Conservation (phyloP, 768 basidiomycete species). For the Rubroboletus satanas region DNA sequence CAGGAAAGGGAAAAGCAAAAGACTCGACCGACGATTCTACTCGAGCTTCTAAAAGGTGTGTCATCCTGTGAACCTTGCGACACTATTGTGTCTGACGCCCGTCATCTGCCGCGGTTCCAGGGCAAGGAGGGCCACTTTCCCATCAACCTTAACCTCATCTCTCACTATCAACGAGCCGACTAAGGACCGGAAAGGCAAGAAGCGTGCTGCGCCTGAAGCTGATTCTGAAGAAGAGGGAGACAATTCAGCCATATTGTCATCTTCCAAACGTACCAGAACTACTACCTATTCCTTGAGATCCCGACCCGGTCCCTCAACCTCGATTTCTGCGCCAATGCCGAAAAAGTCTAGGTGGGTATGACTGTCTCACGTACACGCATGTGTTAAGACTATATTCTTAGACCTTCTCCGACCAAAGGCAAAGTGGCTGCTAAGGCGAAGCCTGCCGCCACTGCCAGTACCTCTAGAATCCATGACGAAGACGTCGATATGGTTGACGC, state of each 20-base stretch:
- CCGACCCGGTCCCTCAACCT: slow-evolving; percentile 39
- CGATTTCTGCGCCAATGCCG: slow-evolving; percentile 57
- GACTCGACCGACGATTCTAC: slow-evolving; percentile 51
- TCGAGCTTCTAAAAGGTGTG: slow-evolving; percentile 63
- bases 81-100: slow-evolving; percentile 23
- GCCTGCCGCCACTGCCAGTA: slow-evolving; percentile 52
- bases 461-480: slow-evolving; percentile 64
- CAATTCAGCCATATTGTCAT: slow-evolving; percentile 40
- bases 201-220: slow-evolving; percentile 76
- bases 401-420: slow-evolving; percentile 52
- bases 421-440: slow-evolving; percentile 59
- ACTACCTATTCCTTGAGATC: slow-evolving; percentile 69
- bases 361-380: slow-evolving; percentile 6
- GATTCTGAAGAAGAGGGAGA: slow-evolving; percentile 62
- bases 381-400: slow-evolving; percentile 25
- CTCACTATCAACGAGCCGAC: slow-evolving; percentile 73
- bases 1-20: slow-evolving; percentile 62
- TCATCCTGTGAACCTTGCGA: slow-evolving; percentile 30
- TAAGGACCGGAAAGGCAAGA: slow-evolving; percentile 85
- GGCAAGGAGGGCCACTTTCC: slow-evolving; percentile 55
- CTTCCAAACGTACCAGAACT: slow-evolving; percentile 62
- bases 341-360: slow-evolving; percentile 63
- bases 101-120: slow-evolving; percentile 40
- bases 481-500: slow-evolving; percentile 77
- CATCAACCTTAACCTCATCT: slow-evolving; percentile 36